Evolutionary conservation across 768 basidiomycete genomes (phyloP).

Genomic region (Infundibulicybe gibba): DNA sequence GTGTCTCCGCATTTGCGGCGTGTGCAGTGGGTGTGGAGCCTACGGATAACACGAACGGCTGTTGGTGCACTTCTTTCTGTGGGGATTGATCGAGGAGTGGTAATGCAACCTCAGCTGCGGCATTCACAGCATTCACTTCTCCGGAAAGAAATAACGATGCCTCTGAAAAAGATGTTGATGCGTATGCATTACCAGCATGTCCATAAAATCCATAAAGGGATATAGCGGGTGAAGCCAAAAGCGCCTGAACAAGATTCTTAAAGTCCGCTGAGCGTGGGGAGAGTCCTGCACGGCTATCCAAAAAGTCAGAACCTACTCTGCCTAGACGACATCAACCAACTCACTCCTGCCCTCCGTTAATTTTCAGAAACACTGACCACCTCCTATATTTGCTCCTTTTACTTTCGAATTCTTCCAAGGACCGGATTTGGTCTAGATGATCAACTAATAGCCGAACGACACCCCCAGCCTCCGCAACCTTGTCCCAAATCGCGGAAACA

Average conservation of each 20-base stretch:
- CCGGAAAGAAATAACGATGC: constrained; percentile 63
- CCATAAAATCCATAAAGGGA: constrained; percentile 82
- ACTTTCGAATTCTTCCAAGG: constrained; percentile 58
- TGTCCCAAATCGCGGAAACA: constrained; percentile 55
- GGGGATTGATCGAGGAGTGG: constrained; percentile 36
- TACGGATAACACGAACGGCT: constrained; percentile 69
- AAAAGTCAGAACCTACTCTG: constrained; percentile 9
- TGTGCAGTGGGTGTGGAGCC: constrained; percentile 90
- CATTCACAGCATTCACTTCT: constrained; percentile 71
- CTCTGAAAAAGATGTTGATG: constrained; percentile 62
- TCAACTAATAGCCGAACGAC: constrained; percentile 70
- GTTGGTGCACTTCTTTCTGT: constrained; percentile 25
- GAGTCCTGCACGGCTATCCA: constrained; percentile 69
- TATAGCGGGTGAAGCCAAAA: constrained; percentile 52
- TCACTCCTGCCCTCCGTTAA: constrained; percentile 77
- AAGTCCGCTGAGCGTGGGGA: constrained; percentile 51
- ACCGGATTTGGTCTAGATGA: constrained; percentile 66
- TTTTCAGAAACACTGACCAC: constrained; percentile 82
- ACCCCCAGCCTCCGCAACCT: constrained; percentile 52
- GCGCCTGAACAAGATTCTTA: constrained; percentile 44
- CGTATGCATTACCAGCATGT: constrained; percentile 77
- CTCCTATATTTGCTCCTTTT: constrained; percentile 30
- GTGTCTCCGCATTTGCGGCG: constrained; percentile 56
- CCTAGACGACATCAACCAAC: constrained; percentile 15
- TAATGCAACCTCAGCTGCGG: constrained; percentile 54